Evolutionary conservation across 2,329 filamentous ascomycete species (phyloP).

Genomic region (Volutella citrinella): DNA sequence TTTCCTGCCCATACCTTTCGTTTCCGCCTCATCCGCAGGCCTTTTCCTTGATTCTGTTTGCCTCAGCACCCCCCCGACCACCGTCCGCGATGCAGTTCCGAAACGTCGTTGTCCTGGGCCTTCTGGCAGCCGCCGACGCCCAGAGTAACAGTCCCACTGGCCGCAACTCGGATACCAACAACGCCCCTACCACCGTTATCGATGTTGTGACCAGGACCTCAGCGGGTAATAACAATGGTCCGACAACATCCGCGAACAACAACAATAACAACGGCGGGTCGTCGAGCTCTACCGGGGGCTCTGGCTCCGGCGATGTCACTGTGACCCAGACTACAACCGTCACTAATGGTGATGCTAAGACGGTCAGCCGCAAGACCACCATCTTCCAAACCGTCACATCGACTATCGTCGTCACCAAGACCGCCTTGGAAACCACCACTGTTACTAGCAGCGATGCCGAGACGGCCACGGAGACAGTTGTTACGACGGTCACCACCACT

Average conservation of each 20-base stretch:
- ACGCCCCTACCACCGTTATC: slow-evolving; percentile 7
- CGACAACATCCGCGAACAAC: background rate
- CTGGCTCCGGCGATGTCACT: slow-evolving; percentile 23
- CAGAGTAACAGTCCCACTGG: slow-evolving; percentile 12
- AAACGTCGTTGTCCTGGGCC: slow-evolving; percentile 20
- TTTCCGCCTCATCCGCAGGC: slow-evolving; percentile 7
- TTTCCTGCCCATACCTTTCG: slow-evolving; percentile 1
- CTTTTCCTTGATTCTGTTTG: too few relatives aligned
- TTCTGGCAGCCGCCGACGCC: slow-evolving; percentile 23
- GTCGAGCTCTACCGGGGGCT: slow-evolving; percentile 4
- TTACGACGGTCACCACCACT: slow-evolving; percentile 31
- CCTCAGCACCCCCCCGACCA: too few relatives aligned
- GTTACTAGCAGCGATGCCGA: slow-evolving; percentile 33
- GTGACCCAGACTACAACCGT: slow-evolving; percentile 30
- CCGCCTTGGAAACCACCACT: slow-evolving; percentile 34
- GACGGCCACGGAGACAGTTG: slow-evolving; percentile 35
- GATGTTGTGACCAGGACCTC: slow-evolving; percentile 4
- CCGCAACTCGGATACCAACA: slow-evolving; percentile 2
- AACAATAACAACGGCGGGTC: too few relatives aligned
- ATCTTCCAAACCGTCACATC: slow-evolving; percentile 26
- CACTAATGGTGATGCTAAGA: slow-evolving; percentile 22
- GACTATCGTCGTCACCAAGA: slow-evolving; percentile 33
- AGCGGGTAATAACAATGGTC: background rate
- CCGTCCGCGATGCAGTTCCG: slow-evolving; percentile 24
- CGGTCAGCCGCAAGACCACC: slow-evolving; percentile 29